Evolutionary conservation across 2,329 filamentous ascomycete species (phyloP).

Genomic region (Dryadomyces sulphureus): DNA sequence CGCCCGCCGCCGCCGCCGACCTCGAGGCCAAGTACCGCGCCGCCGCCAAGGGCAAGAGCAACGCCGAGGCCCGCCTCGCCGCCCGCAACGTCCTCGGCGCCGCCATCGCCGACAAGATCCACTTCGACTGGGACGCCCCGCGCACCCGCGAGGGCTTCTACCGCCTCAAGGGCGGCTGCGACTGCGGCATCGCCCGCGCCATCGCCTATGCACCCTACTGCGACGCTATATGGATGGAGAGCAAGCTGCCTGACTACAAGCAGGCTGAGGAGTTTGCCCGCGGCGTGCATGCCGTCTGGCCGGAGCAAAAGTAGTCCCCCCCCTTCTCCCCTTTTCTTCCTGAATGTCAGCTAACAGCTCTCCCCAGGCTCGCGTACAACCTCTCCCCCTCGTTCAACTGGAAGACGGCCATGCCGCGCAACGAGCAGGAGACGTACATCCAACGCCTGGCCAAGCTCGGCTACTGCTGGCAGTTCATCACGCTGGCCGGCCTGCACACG

Average conservation of each 20-base stretch:
- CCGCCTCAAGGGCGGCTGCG: constrained; percentile 78
- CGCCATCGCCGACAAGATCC: constrained; percentile 56
- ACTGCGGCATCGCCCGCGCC: constrained; percentile 81
- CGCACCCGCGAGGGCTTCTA: constrained; percentile 93
- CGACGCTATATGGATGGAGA: constrained; percentile 99
- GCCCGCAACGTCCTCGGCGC: constrained; percentile 63
- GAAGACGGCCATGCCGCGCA: constrained; percentile 87
- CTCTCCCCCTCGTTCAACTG: constrained; percentile 99
- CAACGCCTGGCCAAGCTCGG: constrained; percentile 70
- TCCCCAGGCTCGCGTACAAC: constrained; percentile 80
- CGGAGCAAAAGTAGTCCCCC: constrained; percentile 73
- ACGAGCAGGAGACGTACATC: constrained; percentile 97
- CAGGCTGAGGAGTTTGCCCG: constrained; percentile 90
- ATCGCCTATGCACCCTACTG: constrained; percentile 85
- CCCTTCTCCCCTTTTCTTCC: background rate
- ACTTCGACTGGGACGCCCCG: constrained; percentile 92
- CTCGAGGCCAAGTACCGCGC: constrained; percentile 50
- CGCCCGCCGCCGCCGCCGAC: constrained; percentile 43
- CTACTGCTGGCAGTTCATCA: constrained; percentile 99
- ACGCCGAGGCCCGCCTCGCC: constrained; percentile 64
- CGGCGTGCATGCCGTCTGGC: constrained; percentile 87
- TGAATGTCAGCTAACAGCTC: background rate
- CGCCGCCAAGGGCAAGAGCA: constrained; percentile 69
- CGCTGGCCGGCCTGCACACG: constrained; percentile 90
- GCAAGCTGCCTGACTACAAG: constrained; percentile 79